These are phyloP conservation scores for Lachancea kluyveri DNA, from an alignment of 805 yeast genomes.

Conservation along the genomic window DNA sequence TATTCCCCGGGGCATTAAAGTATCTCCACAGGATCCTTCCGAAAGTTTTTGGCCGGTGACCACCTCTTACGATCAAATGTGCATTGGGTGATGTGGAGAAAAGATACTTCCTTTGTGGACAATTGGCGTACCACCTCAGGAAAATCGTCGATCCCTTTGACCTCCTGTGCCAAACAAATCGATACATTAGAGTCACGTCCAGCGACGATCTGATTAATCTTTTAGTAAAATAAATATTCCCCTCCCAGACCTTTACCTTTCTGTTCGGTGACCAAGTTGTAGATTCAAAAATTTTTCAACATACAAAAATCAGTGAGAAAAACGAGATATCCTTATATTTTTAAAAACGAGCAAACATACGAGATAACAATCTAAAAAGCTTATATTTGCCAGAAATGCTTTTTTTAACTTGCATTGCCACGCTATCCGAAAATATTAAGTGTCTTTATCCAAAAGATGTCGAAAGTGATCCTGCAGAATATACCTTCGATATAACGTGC, in stretches of 20 bases:
- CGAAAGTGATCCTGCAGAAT: constrained; percentile 58
- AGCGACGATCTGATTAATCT: too few relatives aligned
- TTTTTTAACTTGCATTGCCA: constrained; percentile 22
- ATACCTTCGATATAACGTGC: constrained; percentile 68
- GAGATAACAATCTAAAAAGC: too few relatives aligned
- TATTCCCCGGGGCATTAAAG: constrained; percentile 35
- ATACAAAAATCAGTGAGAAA: too few relatives aligned
- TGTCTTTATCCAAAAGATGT: constrained; percentile 57
- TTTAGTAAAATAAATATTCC: too few relatives aligned
- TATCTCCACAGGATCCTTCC: constrained; percentile 31
- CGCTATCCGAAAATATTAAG: constrained; percentile 42
- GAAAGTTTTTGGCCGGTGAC: constrained; percentile 4
- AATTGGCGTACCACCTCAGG: too few relatives aligned
- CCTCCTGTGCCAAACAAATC: too few relatives aligned
- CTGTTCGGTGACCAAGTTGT: too few relatives aligned
- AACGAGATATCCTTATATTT: background rate
- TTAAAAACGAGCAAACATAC: background rate
- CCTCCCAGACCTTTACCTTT: too few relatives aligned
- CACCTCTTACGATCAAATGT: background rate
- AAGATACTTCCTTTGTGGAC: background rate
- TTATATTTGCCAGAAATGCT: constrained; percentile 16
- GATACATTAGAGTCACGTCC: too few relatives aligned
- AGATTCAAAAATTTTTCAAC: too few relatives aligned
- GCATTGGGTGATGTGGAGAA: background rate
- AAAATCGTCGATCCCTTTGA: too few relatives aligned